phyloP scores from a whole-genome alignment of 352 stramenopile species.

The Plasmopara muralis region DNA sequence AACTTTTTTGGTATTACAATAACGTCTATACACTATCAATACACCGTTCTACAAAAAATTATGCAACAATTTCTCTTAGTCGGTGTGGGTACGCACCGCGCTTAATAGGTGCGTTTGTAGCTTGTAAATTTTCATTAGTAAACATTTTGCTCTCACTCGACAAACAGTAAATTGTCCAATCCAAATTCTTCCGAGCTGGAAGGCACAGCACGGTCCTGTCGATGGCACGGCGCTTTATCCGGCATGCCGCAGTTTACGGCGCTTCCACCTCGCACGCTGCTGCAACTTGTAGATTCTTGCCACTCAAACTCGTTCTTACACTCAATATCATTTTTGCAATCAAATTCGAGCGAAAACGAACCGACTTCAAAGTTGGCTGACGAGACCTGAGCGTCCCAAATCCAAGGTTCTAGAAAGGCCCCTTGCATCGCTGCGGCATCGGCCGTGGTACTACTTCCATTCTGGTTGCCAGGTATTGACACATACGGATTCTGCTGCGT shows the following conservation, averaged over 20 bases:
- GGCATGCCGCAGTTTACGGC: constrained; percentile 18
- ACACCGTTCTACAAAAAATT: constrained; percentile 4
- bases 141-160: constrained; percentile 31
- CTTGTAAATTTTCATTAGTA: background rate
- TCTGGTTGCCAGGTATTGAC: constrained; percentile 1
- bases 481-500: constrained; percentile 35
- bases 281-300: constrained; percentile 22
- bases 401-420: constrained; percentile 59
- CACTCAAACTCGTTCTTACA: constrained; percentile 41
- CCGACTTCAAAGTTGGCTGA: constrained; percentile 38
- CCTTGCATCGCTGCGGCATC: constrained; percentile 35
- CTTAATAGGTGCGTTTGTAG: constrained; percentile 3
- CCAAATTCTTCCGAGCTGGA: constrained; percentile 54
- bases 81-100: constrained; percentile 12
- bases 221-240: constrained; percentile 30
- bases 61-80: constrained; percentile 13
- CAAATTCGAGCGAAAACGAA: constrained; percentile 40
- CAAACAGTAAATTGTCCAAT: constrained; percentile 61
- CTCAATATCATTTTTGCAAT: constrained; percentile 17
- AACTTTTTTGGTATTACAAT: constrained; percentile 3
- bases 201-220: constrained; percentile 31
- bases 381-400: constrained; percentile 43
- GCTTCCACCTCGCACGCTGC: constrained; percentile 10
- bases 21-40: constrained; percentile 21
- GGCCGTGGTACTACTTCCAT: constrained; percentile 8